phyloP scores from a whole-genome alignment of 306 rosid genomes.

The Corylus heterophylla region DNA sequence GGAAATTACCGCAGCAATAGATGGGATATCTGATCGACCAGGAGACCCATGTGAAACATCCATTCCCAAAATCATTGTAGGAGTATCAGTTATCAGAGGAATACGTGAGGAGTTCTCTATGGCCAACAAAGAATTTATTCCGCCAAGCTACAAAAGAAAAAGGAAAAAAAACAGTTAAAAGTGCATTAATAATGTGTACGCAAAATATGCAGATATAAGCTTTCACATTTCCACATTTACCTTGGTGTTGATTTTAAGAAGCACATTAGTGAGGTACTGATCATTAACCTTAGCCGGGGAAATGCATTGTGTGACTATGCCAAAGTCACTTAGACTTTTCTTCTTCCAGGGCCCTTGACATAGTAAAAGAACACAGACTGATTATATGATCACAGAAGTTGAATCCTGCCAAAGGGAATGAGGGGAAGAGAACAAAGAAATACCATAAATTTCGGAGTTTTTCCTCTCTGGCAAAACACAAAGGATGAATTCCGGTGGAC shows the following conservation, averaged over 20 bases:
- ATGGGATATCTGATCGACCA: constrained; percentile 71
- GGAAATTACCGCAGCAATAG: constrained; percentile 77
- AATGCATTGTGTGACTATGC: constrained; percentile 79
- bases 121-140: constrained; percentile 82
- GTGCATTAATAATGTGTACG: background rate
- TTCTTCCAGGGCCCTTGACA: constrained; percentile 92
- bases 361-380: constrained; percentile 19
- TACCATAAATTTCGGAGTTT: constrained; percentile 79
- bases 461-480: constrained; percentile 88
- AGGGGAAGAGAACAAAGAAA: constrained; percentile 7
- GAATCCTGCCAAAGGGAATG: constrained; percentile 5
- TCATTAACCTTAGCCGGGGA: constrained; percentile 78
- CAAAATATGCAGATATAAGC: constrained; percentile 3
- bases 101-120: constrained; percentile 68
- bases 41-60: constrained; percentile 87
- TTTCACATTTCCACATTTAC: constrained; percentile 40
- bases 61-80: constrained; percentile 93
- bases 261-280: constrained; percentile 80
- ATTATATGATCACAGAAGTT: constrained; percentile 11
- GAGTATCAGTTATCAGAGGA: constrained; percentile 70
- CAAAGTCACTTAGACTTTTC: constrained; percentile 72
- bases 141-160: constrained; percentile 68
- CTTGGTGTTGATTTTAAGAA: constrained; percentile 91
- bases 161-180: constrained; percentile 14
- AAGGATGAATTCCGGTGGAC: constrained; percentile 68